phyloP scores from a whole-genome alignment of 2,329 filamentous ascomycete species.

The Cadophora sp. region DNA sequence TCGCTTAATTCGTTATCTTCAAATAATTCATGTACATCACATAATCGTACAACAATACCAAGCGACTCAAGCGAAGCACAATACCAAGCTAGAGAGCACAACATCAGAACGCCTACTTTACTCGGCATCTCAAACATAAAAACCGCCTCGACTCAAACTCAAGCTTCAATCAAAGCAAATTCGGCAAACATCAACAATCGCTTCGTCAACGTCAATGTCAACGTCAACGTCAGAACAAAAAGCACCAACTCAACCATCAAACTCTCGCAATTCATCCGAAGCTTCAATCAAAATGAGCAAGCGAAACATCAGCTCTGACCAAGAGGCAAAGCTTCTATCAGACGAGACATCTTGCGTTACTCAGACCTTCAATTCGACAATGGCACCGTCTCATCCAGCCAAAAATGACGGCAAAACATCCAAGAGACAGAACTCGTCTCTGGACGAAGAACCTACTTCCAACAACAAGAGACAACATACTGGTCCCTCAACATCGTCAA shows the following conservation, averaged over 20 bases:
- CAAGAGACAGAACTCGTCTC: background rate
- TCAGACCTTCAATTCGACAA: background rate
- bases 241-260: background rate
- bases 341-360: background rate
- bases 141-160: background rate
- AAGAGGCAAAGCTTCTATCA: background rate
- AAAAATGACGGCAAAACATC: background rate
- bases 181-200: background rate
- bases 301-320: background rate
- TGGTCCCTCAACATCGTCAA: background rate
- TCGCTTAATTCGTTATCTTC: background rate
- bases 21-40: background rate
- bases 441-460: background rate
- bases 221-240: background rate
- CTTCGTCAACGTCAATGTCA: background rate
- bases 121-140: background rate
- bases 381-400: background rate
- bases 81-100: background rate
- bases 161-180: slow-evolving; percentile 5
- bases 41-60: background rate
- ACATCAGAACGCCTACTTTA: background rate
- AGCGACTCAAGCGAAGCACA: slow-evolving; percentile 3
- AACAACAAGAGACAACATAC: background rate
- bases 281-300: background rate
- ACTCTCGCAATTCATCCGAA: background rate